Evolutionary conservation across 148 eudicot genomes (phyloP), one percentile per base, ranked within the genome.

Genomic region (Pharnaceum exiguum): DNA sequence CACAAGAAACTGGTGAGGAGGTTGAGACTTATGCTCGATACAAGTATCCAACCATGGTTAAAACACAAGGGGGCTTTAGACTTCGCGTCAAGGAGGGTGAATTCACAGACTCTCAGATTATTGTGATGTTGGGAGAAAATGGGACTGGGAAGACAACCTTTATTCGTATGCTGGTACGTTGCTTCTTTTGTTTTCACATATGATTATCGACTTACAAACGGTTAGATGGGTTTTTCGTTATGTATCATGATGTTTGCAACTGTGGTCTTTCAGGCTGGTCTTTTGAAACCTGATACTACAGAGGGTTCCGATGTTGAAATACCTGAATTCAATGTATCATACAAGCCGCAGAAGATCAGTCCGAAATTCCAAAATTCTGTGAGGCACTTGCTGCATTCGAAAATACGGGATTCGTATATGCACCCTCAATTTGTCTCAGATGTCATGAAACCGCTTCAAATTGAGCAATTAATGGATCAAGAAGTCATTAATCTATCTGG

Each of bases 61-160:
- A 82, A 68, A 85, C 88, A 43, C 94, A 78, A 62, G 98, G 98
- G 13, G 80, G 81, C 63, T 91, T 91, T 75, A 87, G 57, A 64
- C 82, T 91, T 51, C 71, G 68, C 48, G 94, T 79, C 50, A 30
- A 60, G 37, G 98, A 85, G 71, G 98, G 98, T 60, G 96, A 91
- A 72, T 91, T 91, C 51, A 91, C 98, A 5, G 96, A 91, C 78
- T 91, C 98, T 57, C 96, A 91, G 65, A 91, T 91, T 48, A 52
- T 87, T 51, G 98, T 91, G 57, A 87, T 91, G 98, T 77, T 91
- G 72, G 98, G 98, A 50, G 98, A 91, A 82, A 91, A 91, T 71
- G 98, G 96, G 63, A 91, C 94, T 0, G 96, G 98, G 51, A 91
- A 91, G 82, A 91, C 98, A 2, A 87, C 98, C 44, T 87, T 91